Evolutionary conservation across 768 basidiomycete species (phyloP).

Genomic region (Pleurotus tuoliensis): DNA sequence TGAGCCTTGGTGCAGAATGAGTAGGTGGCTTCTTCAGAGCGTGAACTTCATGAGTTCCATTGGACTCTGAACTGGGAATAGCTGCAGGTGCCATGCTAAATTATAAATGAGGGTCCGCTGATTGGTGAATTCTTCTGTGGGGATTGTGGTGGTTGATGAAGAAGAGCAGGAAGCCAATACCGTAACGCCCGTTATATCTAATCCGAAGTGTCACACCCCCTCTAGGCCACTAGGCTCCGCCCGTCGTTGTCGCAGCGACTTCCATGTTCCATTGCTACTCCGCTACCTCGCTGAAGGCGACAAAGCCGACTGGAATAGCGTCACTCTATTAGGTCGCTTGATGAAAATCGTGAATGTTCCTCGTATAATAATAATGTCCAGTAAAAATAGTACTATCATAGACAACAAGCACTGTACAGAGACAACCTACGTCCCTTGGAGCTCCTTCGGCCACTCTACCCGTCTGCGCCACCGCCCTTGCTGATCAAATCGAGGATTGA

Average conservation of each 20-base stretch:
- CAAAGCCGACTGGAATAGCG: too few species aligned
- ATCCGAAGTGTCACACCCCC: constrained; percentile 9
- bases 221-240: constrained; percentile 13
- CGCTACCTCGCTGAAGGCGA: neutral
- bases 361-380: too few species aligned
- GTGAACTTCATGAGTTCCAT: constrained; percentile 12
- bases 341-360: too few species aligned
- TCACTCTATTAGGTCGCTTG: too few species aligned
- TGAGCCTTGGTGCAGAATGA: constrained; percentile 24
- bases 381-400: neutral
- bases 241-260: constrained; percentile 10
- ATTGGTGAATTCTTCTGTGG: neutral
- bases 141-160: constrained; percentile 1
- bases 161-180: constrained; percentile 3
- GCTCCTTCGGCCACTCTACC: constrained; percentile 64
- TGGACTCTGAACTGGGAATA: constrained; percentile 10
- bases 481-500: constrained; percentile 70
- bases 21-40: constrained; percentile 10
- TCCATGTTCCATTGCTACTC: neutral
- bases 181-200: neutral
- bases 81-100: constrained; percentile 2
- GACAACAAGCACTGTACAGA: neutral
- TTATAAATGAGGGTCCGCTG: neutral
- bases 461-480: constrained; percentile 66
- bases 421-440: constrained; percentile 40